Evolutionary conservation across 257 asterid genomes (phyloP).

Genomic region (Nicotiana otophora): DNA sequence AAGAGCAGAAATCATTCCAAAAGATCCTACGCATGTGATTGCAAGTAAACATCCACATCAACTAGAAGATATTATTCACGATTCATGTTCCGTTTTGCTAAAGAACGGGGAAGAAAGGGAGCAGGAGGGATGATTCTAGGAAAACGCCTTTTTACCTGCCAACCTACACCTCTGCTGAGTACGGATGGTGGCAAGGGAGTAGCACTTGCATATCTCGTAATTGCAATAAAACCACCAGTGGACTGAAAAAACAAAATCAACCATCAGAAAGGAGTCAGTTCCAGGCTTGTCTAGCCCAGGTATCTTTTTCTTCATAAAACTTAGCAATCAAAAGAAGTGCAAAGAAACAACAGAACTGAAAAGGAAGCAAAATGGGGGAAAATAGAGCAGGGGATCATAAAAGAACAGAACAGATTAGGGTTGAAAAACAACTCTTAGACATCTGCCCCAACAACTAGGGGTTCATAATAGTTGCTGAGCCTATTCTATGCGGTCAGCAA

Average conservation of each 20-base stretch:
- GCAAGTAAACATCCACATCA: neutral
- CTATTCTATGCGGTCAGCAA: neutral
- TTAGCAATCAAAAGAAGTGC: neutral
- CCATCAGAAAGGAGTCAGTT: neutral
- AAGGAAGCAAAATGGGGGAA: neutral
- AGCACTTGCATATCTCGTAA: conserved; percentile 56
- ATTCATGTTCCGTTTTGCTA: neutral
- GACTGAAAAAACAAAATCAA: conserved; percentile 35
- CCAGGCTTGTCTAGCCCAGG: neutral
- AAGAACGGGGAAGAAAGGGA: neutral
- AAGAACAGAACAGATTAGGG: neutral
- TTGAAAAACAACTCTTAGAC: neutral
- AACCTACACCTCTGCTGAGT: conserved; percentile 89
- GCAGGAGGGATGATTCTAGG: neutral
- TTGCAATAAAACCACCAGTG: conserved; percentile 59
- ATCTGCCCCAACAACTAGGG: neutral
- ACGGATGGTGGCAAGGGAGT: conserved; percentile 66
- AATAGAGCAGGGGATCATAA: neutral
- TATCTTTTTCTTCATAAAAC: neutral
- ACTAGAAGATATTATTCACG: neutral
- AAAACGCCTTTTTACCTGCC: conserved; percentile 64
- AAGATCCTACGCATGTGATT: neutral
- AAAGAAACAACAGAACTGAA: neutral
- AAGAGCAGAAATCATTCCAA: neutral
- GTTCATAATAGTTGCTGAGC: neutral